Evolutionary conservation across 805 yeast species (phyloP).

Genomic region (Wickerhamiella kazuoi): DNA sequence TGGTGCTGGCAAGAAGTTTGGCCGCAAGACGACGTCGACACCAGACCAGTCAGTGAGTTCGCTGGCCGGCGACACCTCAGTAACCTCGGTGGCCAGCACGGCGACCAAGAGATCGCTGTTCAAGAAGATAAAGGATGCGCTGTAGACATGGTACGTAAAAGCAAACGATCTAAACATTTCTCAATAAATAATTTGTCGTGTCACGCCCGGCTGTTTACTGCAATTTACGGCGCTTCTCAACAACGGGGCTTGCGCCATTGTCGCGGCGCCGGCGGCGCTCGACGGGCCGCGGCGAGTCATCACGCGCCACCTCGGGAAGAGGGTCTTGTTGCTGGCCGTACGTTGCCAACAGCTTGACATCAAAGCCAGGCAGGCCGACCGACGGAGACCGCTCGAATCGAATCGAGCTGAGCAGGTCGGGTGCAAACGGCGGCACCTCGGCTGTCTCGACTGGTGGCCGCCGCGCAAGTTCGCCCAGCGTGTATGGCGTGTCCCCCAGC

Average conservation of each 20-base stretch:
- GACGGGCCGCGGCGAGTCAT: slow-evolving; percentile 1
- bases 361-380: slow-evolving; percentile 64
- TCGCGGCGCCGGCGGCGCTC: slow-evolving; percentile 5
- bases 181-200: too few relatives aligned
- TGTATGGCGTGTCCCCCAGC: slow-evolving; percentile 15
- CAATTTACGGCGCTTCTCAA: slow-evolving; percentile 4
- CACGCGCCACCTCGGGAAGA: neutral
- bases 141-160: too few relatives aligned
- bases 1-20: neutral
- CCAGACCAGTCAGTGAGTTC: neutral
- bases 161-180: neutral
- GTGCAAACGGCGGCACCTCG: slow-evolving; percentile 29
- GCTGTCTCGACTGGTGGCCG: slow-evolving; percentile 10
- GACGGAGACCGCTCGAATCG: slow-evolving; percentile 47
- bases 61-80: neutral
- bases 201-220: too few relatives aligned
- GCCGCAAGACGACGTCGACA: neutral
- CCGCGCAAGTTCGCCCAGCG: slow-evolving; percentile 15
- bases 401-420: slow-evolving; percentile 35
- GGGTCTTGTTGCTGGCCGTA: slow-evolving; percentile 15
- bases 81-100: neutral
- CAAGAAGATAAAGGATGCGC: slow-evolving; percentile 8
- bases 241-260: slow-evolving; percentile 1
- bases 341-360: slow-evolving; percentile 42
- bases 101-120: neutral